Evolutionary conservation across 169 alveolate species (phyloP), one percentile per base, ranked within the genome.

Genomic region (Fabrea salina): DNA sequence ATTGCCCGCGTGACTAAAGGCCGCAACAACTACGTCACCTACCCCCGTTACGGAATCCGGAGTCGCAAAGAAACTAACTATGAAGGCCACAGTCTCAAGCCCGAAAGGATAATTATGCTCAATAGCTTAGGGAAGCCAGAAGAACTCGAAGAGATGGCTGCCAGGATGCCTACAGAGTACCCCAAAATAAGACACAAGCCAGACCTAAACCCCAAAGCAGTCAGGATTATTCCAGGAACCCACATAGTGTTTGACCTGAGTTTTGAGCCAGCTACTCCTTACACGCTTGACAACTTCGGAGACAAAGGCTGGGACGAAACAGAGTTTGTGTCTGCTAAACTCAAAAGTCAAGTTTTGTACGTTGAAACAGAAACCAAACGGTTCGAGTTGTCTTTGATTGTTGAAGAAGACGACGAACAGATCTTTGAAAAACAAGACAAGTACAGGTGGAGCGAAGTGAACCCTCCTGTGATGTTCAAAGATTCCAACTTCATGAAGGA

Each of bases 1-100:
- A 79, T 66, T 57, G 79, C 88, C 67, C 80, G 92, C 74, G 91
- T 91, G 2, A 83, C 82, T 33, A 91, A 76, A 76, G 88, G 89
- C 0, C 54, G 92, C 40, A 82, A 79, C 5, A 88, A 87, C 57
- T 91, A 91, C 75, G 74, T 86, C 37, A 57, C 87, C 43, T 54
- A 78, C 44, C 59, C 83, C 0, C 87, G 83, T 74, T 82, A 88
- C 75, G 92, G 93, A 32, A 85, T 91, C 22, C 80, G 87, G 61
- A 82, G 91, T 39, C 77, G 88, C 70, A 91, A 88, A 68, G 66
- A 64, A 76, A 79, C 79, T 44, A 77, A 84, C 66, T 91, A 76
- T 66, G 92, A 88, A 59, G 95, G 95, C 32, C 90, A 91, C 66
- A 81, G 91, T 41, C 83, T 91, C 13, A 87, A 88, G 75, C 89